phyloP scores from a whole-genome alignment of 1,139 yeast genomes.

The Yamadazyma taylorii region DNA sequence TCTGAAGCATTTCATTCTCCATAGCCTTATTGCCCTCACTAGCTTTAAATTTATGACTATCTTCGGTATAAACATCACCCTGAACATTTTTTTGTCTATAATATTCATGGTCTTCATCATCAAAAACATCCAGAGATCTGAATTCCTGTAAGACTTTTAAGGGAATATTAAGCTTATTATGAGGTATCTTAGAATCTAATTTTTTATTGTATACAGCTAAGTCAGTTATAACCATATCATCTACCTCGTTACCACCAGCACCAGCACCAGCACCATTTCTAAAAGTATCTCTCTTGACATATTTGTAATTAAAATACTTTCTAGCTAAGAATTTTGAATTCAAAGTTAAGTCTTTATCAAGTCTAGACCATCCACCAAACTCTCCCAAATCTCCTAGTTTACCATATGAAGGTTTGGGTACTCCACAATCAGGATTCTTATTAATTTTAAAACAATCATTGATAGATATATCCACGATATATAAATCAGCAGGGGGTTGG shows the following conservation, averaged over 20 bases:
- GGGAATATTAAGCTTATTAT: slow-evolving; percentile 34
- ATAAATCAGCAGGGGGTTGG: slow-evolving; percentile 40
- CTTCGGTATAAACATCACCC: slow-evolving; percentile 17
- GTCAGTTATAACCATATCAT: slow-evolving; percentile 33
- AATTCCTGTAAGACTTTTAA: slow-evolving; percentile 28
- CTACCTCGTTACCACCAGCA: slow-evolving; percentile 7
- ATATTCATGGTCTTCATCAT: slow-evolving; percentile 28
- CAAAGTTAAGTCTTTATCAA: slow-evolving; percentile 40
- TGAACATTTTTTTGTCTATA: slow-evolving; percentile 15
- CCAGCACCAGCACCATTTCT: slow-evolving; percentile 18
- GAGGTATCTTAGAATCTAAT: slow-evolving; percentile 29
- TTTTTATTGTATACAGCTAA: slow-evolving; percentile 33
- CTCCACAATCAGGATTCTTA: slow-evolving; percentile 31
- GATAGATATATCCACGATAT: slow-evolving; percentile 37
- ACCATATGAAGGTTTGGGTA: slow-evolving; percentile 30
- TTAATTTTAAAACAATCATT: slow-evolving; percentile 31
- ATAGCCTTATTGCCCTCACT: slow-evolving; percentile 19
- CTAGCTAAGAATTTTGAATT: slow-evolving; percentile 34
- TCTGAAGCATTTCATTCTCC: slow-evolving; percentile 20
- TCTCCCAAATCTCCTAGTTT: slow-evolving; percentile 29
- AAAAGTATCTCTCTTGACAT: slow-evolving; percentile 25
- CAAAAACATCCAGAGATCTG: slow-evolving; percentile 26
- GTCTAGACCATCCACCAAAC: slow-evolving; percentile 36
- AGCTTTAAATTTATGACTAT: slow-evolving; percentile 18
- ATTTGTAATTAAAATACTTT: slow-evolving; percentile 35